These are phyloP conservation scores for Solanum hybrid DNA, from an alignment of 305 asterid species.

Conservation along the genomic window DNA sequence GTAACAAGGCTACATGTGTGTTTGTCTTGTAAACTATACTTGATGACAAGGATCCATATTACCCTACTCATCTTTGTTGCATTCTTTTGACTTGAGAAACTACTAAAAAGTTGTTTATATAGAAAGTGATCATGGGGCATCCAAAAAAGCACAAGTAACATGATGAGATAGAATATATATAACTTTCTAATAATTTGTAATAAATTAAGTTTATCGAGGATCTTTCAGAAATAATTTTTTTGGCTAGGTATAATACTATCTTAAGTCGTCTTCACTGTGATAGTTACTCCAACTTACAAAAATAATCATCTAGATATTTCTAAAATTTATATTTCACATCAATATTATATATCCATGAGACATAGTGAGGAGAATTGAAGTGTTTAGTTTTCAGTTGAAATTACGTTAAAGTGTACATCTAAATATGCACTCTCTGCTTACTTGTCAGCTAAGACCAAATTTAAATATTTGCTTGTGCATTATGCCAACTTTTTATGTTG, in stretches of 20 bases:
- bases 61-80: background rate
- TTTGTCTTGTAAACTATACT: background rate
- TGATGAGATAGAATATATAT: background rate
- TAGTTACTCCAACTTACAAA: too few species aligned
- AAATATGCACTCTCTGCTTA: too few species aligned
- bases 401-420: too few species aligned
- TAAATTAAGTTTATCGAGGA: background rate
- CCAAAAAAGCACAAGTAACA: background rate
- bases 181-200: background rate
- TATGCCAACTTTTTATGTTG: background rate
- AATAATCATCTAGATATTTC: background rate
- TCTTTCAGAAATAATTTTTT: background rate
- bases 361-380: too few species aligned
- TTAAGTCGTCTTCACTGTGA: rapidly evolving
- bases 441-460: too few species aligned
- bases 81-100: background rate
- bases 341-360: background rate
- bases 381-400: too few species aligned
- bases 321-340: background rate
- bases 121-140: background rate
- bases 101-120: background rate
- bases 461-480: background rate
- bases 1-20: background rate
- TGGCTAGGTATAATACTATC: too few species aligned
- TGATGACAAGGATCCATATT: constrained; percentile 3